phyloP scores from a whole-genome alignment of 2,329 filamentous ascomycete species.

The Cladobotryum mycophilum region DNA sequence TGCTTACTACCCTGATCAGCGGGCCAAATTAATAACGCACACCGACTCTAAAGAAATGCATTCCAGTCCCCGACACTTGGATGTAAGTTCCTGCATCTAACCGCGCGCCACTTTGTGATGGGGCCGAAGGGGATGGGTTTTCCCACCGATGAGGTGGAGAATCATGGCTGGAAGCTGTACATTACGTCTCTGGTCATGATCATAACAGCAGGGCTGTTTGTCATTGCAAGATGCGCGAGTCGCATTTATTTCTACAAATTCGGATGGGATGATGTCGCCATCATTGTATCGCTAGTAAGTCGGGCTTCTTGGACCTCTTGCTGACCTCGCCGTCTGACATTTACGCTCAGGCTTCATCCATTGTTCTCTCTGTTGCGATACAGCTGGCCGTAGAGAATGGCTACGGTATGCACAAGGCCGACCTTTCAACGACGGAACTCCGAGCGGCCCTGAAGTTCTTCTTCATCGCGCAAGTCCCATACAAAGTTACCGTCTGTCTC shows the following conservation, averaged over 20 bases:
- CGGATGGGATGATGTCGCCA: slow-evolving; percentile 33
- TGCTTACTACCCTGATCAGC: too few species aligned
- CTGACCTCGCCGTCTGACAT: neutral
- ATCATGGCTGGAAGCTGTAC: slow-evolving; percentile 30
- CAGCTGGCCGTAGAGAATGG: slow-evolving; percentile 29
- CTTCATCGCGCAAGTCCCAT: slow-evolving; percentile 42
- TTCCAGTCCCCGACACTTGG: too few species aligned
- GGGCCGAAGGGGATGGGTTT: slow-evolving; percentile 18
- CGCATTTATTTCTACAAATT: slow-evolving; percentile 27
- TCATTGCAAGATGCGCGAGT: slow-evolving; percentile 29
- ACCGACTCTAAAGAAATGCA: neutral
- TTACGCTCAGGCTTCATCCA: slow-evolving; percentile 1
- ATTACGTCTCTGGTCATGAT: slow-evolving; percentile 30
- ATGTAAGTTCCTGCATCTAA: neutral
- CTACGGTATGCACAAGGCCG: slow-evolving; percentile 33
- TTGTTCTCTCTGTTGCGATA: slow-evolving; percentile 7
- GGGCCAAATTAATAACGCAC: too few species aligned
- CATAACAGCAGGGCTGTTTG: slow-evolving; percentile 27
- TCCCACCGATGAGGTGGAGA: slow-evolving; percentile 26
- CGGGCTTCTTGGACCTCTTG: neutral
- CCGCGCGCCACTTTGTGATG: slow-evolving; percentile 3
- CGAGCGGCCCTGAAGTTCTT: slow-evolving; percentile 30
- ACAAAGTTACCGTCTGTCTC: slow-evolving; percentile 43
- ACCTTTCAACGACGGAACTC: slow-evolving; percentile 24
- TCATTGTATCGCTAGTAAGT: slow-evolving; percentile 30